A percentile compares a stretch with the other conserved stretches of the same genome.
phyloP scores from a whole-genome alignment of 257 asterid species.

The Catharanthus roseus region DNA sequence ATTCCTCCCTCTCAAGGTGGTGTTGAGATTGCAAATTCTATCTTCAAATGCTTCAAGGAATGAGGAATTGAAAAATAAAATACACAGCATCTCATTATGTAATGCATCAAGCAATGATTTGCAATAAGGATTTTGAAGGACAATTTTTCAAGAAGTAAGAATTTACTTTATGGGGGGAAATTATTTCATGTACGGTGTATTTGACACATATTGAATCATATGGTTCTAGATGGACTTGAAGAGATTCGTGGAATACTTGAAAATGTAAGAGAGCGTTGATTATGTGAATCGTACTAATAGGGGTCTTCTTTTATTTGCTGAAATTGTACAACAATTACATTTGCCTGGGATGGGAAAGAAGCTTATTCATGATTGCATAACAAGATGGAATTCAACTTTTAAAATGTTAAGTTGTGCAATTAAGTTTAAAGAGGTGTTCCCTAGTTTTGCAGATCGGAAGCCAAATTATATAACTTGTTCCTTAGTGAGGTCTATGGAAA shows the following conservation, averaged over 20 bases:
- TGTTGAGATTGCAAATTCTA: not conserved
- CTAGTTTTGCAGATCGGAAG: not conserved
- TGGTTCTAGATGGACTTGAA: not conserved
- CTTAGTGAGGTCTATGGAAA: not conserved
- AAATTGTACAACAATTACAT: not conserved
- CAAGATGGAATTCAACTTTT: not conserved
- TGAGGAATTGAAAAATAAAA: conserved; percentile 8
- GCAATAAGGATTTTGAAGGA: not conserved
- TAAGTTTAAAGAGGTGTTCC: not conserved
- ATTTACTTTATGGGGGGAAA: too few relatives aligned
- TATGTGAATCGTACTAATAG: not conserved
- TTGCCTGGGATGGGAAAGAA: not conserved
- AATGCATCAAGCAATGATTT: not conserved
- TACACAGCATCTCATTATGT: not conserved
- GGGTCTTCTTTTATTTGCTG: not conserved
- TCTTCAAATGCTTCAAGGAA: not conserved
- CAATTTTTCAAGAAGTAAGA: too few relatives aligned
- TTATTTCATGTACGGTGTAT: not conserved
- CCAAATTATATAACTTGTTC: not conserved
- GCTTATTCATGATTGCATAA: not conserved
- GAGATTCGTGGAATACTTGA: too few relatives aligned
- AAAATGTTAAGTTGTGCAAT: not conserved
- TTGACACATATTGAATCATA: not conserved
- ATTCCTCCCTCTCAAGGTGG: not conserved
- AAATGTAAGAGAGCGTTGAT: not conserved